A percentile compares a stretch with the other conserved stretches of the same genome.
Evolutionary conservation across 2,329 filamentous ascomycete species (phyloP).

Genomic region (Colletotrichum tropicale): DNA sequence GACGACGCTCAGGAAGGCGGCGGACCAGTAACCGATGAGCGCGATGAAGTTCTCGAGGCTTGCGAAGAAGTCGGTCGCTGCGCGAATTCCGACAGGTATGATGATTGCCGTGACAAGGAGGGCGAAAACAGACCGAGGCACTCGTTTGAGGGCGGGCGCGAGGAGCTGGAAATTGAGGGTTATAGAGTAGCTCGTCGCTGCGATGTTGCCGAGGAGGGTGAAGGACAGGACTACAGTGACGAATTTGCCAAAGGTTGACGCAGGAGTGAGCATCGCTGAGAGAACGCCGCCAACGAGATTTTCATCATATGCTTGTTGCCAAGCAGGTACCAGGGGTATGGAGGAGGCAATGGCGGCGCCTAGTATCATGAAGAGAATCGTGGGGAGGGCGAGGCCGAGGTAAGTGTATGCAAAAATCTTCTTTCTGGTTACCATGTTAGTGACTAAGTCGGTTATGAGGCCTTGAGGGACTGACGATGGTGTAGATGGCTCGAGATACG

Average conservation of each 20-base stretch:
- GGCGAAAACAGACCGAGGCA: conserved; percentile 46
- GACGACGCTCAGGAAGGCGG: conserved; percentile 45
- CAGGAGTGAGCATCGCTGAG: conserved; percentile 33
- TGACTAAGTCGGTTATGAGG: neutral
- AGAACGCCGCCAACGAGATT: conserved; percentile 35
- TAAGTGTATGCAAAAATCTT: conserved; percentile 62
- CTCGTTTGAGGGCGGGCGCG: conserved; percentile 31
- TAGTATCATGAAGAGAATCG: conserved; percentile 38
- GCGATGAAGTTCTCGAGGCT: conserved; percentile 49
- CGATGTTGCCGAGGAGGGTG: conserved; percentile 40
- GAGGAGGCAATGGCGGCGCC: conserved; percentile 42
- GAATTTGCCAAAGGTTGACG: conserved; percentile 38
- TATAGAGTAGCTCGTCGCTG: conserved; percentile 43
- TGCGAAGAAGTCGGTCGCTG: conserved; percentile 41
- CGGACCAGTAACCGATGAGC: conserved; percentile 50
- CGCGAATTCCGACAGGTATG: conserved; percentile 43
- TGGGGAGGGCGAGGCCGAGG: conserved; percentile 50
- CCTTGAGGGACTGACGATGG: conserved; percentile 40
- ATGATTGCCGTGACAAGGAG: conserved; percentile 42
- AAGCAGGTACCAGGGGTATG: conserved; percentile 29
- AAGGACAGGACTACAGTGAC: conserved; percentile 39
- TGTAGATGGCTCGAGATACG: conserved; percentile 58
- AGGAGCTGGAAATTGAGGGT: conserved; percentile 45
- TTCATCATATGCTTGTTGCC: conserved; percentile 30
- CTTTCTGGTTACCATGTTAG: conserved; percentile 25